phyloP scores from a whole-genome alignment of 2,329 filamentous ascomycete genomes.

The Corinectria fuckeliana region DNA sequence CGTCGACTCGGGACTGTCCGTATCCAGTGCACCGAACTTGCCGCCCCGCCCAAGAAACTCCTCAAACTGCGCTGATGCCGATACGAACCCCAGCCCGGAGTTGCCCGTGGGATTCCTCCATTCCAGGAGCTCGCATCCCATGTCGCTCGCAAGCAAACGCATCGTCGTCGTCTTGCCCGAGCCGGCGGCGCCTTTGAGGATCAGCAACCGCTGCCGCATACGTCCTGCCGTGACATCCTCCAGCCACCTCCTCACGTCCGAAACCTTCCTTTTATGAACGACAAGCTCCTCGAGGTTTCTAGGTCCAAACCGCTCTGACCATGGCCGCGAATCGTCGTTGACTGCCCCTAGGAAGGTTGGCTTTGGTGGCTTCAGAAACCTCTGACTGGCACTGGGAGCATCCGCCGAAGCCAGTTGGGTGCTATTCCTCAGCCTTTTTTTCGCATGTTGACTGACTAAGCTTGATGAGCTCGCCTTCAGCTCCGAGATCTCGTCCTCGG shows the following conservation, averaged over 20 bases:
- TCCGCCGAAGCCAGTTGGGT: slow-evolving; percentile 33
- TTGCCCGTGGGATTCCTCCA: slow-evolving; percentile 84
- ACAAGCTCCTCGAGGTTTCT: slow-evolving; percentile 80
- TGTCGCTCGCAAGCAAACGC: slow-evolving; percentile 75
- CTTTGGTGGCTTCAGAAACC: slow-evolving; percentile 56
- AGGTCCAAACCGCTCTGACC: slow-evolving; percentile 87
- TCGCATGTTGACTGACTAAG: slow-evolving; percentile 61
- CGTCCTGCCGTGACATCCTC: slow-evolving; percentile 72
- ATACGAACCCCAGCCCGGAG: slow-evolving; percentile 66
- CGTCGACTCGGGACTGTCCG: slow-evolving; percentile 41
- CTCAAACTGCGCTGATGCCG: slow-evolving; percentile 82
- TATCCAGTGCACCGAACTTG: slow-evolving; percentile 76
- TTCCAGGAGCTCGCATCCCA: slow-evolving; percentile 80
- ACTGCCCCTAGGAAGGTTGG: slow-evolving; percentile 35
- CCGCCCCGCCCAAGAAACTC: slow-evolving; percentile 87
- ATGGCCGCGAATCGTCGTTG: slow-evolving; percentile 72
- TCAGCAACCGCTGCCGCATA: slow-evolving; percentile 73
- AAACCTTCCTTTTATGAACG: slow-evolving; percentile 93
- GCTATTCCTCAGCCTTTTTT: slow-evolving; percentile 56
- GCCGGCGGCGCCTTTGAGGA: slow-evolving; percentile 90
- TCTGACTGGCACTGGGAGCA: slow-evolving; percentile 52
- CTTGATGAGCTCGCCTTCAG: slow-evolving; percentile 59
- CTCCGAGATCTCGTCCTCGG: slow-evolving; percentile 63
- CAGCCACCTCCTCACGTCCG: slow-evolving; percentile 85
- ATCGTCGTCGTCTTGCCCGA: slow-evolving; percentile 93